These are phyloP conservation scores for Talaromyces sp. DNA, from an alignment of 2,329 filamentous ascomycete genomes.

Conservation along the genomic window DNA sequence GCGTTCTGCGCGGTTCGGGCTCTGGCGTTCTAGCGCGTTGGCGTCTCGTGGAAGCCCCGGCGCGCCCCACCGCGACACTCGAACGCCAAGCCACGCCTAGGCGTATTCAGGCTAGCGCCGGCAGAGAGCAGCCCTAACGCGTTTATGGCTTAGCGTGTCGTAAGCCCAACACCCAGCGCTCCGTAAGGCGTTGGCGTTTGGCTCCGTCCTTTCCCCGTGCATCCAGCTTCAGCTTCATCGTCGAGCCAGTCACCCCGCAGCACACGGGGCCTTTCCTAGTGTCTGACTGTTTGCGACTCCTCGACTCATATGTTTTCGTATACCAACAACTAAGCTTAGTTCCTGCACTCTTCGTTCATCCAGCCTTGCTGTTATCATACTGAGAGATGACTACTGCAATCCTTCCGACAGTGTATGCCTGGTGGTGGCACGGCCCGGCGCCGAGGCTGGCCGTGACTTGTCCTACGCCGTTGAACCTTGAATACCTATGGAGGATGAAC, in stretches of 20 bases:
- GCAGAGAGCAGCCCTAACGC: background rate
- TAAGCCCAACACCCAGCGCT: background rate
- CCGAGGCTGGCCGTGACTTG: background rate
- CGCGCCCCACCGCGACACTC: background rate
- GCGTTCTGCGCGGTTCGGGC: background rate
- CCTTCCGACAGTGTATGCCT: background rate
- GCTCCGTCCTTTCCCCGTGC: too few species aligned
- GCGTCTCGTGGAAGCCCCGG: conserved; percentile 1
- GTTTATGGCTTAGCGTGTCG: background rate
- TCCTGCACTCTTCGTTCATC: too few species aligned
- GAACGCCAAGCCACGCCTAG: background rate
- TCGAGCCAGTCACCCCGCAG: background rate
- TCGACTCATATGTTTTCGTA: too few species aligned
- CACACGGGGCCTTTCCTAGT: too few species aligned
- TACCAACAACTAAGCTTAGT: background rate
- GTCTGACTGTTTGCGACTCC: too few species aligned
- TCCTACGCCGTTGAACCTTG: background rate
- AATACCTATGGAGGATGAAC: background rate
- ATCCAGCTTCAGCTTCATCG: background rate
- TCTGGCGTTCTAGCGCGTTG: conserved; percentile 1
- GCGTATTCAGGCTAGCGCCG: background rate
- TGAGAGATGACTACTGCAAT: background rate
- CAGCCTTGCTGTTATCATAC: background rate
- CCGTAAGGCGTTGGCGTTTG: too few species aligned
- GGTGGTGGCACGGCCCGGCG: background rate